phyloP scores from a whole-genome alignment of 1,284 basidiomycete species.

The Ceratobasidium sp. region DNA sequence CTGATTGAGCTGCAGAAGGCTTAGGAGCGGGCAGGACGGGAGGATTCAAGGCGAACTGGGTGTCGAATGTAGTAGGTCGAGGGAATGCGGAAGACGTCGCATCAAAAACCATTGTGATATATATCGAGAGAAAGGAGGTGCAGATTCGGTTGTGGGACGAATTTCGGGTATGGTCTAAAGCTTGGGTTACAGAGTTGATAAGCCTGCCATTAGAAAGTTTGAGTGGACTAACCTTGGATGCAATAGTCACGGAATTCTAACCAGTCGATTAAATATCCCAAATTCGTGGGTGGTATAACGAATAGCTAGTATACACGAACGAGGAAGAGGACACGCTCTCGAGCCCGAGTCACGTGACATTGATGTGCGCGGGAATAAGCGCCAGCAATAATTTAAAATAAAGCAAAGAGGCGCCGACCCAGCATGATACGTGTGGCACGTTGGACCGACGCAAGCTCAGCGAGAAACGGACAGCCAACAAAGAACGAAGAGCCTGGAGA shows the following conservation, averaged over 20 bases:
- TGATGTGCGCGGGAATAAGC: too few relatives aligned
- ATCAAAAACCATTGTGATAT: conserved; percentile 29
- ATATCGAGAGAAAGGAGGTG: not conserved
- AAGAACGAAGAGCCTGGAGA: too few relatives aligned
- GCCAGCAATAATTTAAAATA: too few relatives aligned
- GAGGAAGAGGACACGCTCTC: too few relatives aligned
- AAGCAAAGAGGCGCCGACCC: too few relatives aligned
- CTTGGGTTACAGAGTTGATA: not conserved
- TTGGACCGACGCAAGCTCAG: too few relatives aligned
- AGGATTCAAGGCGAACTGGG: not conserved
- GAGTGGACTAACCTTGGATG: not conserved
- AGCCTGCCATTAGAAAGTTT: not conserved
- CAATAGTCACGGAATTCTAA: not conserved
- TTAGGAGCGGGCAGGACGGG: conserved; percentile 4
- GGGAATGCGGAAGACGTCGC: conserved; percentile 26
- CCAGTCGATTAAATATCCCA: not conserved
- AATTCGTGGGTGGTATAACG: not conserved
- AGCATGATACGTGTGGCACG: too few relatives aligned
- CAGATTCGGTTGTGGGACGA: not conserved
- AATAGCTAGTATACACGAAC: not conserved
- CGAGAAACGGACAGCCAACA: too few relatives aligned
- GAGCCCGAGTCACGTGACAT: too few relatives aligned
- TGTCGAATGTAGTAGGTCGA: not conserved
- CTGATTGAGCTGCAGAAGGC: not conserved
- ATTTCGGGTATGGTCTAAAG: not conserved